Percentiles rank a stretch among this genome's conserved stretches.
phyloP scores from a whole-genome alignment of 495 filamentous ascomycete species.

The Ramalina peruviana region DNA sequence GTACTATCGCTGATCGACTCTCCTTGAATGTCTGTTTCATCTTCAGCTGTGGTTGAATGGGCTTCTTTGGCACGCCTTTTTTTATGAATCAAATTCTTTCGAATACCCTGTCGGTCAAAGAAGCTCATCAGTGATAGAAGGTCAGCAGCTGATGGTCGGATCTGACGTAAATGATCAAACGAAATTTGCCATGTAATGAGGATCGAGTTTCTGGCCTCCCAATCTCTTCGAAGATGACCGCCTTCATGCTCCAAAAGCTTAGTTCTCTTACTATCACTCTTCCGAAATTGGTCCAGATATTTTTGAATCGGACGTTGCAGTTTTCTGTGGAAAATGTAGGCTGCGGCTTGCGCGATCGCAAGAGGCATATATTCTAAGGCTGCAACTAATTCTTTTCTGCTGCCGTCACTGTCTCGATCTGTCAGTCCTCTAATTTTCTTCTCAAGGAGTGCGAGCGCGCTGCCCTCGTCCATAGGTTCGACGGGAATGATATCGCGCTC shows the following conservation, averaged over 20 bases:
- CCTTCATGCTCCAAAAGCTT: conserved; percentile 25
- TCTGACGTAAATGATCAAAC: conserved; percentile 28
- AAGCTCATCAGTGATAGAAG: conserved; percentile 23
- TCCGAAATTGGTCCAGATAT: conserved; percentile 27
- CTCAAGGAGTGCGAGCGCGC: conserved; percentile 25
- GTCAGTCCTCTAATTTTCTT: conserved; percentile 22
- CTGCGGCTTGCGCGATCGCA: conserved; percentile 35
- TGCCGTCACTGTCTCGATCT: conserved; percentile 4
- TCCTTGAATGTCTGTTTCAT: not conserved
- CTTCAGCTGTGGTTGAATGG: not conserved
- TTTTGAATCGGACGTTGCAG: conserved; percentile 17
- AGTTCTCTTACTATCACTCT: conserved; percentile 18
- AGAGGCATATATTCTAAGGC: conserved; percentile 34
- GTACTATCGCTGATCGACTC: not conserved
- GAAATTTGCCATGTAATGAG: conserved; percentile 35
- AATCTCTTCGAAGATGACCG: conserved; percentile 27
- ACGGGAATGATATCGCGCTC: conserved; percentile 25
- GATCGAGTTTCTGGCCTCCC: conserved; percentile 28
- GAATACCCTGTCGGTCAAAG: conserved; percentile 22
- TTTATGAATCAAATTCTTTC: conserved; percentile 11
- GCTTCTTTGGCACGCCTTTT: not conserved
- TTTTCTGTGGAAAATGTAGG: conserved; percentile 26
- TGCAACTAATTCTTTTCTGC: conserved; percentile 14
- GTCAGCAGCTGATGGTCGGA: conserved; percentile 14
- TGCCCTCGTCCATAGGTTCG: conserved; percentile 19